A percentile compares a stretch with the other conserved stretches of the same genome.
Conservation (phyloP, 495 filamentous ascomycete species). For the Penicillium daleae region DNA sequence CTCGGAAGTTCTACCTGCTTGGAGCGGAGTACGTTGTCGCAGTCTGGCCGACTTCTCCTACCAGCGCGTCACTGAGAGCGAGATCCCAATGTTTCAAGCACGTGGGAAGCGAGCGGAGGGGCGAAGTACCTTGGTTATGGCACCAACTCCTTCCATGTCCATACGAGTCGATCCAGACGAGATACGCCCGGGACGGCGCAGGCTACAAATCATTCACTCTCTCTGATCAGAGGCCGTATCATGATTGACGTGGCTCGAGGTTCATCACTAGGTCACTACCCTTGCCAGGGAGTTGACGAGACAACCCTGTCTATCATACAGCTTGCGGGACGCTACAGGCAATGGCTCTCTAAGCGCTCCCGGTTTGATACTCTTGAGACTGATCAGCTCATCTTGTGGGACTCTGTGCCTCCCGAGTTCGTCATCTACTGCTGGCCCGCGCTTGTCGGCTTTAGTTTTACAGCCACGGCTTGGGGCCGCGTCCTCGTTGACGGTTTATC, state of each 20-base stretch:
- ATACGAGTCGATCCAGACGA: background rate
- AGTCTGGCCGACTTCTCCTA: background rate
- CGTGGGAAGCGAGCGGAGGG: background rate
- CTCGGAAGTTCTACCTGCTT: background rate
- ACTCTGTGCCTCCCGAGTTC: background rate
- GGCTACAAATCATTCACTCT: background rate
- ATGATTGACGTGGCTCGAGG: conserved; percentile 2
- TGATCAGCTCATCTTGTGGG: background rate
- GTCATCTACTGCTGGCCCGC: conserved; percentile 5
- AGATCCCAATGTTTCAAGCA: background rate
- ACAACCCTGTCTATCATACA: background rate
- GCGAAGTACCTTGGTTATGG: conserved; percentile 2
- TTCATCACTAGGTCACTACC: background rate
- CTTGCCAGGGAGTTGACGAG: conserved; percentile 1
- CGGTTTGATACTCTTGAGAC: background rate
- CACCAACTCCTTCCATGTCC: background rate
- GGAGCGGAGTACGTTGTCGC: background rate
- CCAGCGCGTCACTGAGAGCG: background rate
- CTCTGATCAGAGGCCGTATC: background rate
- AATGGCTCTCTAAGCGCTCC: conserved; percentile 1
- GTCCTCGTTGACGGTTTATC: background rate
- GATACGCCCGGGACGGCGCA: background rate
- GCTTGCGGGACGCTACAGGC: background rate
- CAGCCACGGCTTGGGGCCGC: background rate
- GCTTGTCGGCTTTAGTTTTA: background rate